These are phyloP conservation scores for Butyriboletus loyo DNA, from an alignment of 768 basidiomycete genomes.

Conservation along the genomic window DNA sequence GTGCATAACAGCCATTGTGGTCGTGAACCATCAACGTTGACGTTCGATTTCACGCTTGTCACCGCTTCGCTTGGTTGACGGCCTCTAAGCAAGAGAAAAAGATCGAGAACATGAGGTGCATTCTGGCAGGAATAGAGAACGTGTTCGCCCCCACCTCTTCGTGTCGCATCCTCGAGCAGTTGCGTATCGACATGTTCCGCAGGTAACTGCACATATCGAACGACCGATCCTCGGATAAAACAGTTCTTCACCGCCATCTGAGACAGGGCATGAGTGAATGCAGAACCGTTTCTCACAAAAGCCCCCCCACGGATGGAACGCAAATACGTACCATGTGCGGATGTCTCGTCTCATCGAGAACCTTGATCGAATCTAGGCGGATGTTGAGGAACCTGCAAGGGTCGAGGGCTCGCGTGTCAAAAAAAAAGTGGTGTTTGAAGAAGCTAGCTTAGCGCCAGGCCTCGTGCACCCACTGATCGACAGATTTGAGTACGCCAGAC, in stretches of 20 bases:
- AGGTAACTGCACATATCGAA: constrained; percentile 94
- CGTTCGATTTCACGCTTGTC: constrained; percentile 1
- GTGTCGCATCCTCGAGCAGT: constrained; percentile 91
- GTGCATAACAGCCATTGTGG: not conserved
- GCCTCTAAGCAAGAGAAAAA: constrained; percentile 34
- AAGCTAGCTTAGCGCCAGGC: not conserved
- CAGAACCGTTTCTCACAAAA: not conserved
- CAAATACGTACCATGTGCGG: constrained; percentile 86
- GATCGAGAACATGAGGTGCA: constrained; percentile 1
- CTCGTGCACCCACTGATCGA: constrained; percentile 78
- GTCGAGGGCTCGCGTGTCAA: constrained; percentile 1
- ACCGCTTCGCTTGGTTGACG: constrained; percentile 40
- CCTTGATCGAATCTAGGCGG: constrained; percentile 89
- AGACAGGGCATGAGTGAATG: not conserved
- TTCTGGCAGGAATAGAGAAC: not conserved
- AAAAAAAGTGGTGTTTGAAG: not conserved
- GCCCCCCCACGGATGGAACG: not conserved
- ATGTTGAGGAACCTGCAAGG: constrained; percentile 85
- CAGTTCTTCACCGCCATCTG: constrained; percentile 99
- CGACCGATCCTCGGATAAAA: constrained; percentile 97
- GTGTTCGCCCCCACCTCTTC: constrained; percentile 64
- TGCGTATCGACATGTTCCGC: constrained; percentile 94
- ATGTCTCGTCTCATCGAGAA: constrained; percentile 88
- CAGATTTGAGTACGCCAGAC: constrained; percentile 92
- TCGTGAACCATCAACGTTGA: not conserved